These are phyloP conservation scores for Fallopia convolvulus DNA, from an alignment of 148 eudicot species.

Conservation along the genomic window DNA sequence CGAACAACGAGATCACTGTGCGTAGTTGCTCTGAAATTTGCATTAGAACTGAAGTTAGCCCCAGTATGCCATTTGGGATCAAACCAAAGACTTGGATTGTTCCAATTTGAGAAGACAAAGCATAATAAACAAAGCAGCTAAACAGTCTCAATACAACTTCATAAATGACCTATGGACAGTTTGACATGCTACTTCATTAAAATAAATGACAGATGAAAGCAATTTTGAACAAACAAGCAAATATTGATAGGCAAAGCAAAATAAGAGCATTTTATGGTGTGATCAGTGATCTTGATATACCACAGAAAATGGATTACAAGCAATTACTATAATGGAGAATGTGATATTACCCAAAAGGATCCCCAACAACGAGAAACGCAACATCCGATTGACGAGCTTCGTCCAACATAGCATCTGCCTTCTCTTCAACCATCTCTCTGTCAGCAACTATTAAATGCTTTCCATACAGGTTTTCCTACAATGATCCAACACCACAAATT, in stretches of 20 bases:
- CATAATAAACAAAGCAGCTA: background rate
- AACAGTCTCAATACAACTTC: background rate
- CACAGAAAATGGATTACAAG: background rate
- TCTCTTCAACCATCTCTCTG: constrained; percentile 93
- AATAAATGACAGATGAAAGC: background rate
- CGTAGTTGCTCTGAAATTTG: constrained; percentile 67
- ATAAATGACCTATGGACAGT: background rate
- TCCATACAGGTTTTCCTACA: constrained; percentile 72
- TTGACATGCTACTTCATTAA: background rate
- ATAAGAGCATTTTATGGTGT: background rate
- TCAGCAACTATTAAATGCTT: constrained; percentile 63
- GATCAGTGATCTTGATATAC: background rate
- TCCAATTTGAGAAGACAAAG: too few species aligned
- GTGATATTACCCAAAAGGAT: constrained; percentile 74
- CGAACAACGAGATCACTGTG: constrained; percentile 93
- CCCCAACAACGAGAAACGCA: constrained; percentile 91
- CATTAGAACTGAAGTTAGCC: background rate
- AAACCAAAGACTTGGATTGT: background rate
- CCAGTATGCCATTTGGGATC: background rate
- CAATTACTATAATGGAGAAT: background rate
- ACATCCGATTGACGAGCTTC: constrained; percentile 69
- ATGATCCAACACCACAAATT: background rate
- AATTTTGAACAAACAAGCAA: background rate
- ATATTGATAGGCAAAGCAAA: background rate
- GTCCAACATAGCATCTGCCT: constrained; percentile 50